phyloP scores from a whole-genome alignment of 805 yeast species.

The Starmerella lactis-condensi region DNA sequence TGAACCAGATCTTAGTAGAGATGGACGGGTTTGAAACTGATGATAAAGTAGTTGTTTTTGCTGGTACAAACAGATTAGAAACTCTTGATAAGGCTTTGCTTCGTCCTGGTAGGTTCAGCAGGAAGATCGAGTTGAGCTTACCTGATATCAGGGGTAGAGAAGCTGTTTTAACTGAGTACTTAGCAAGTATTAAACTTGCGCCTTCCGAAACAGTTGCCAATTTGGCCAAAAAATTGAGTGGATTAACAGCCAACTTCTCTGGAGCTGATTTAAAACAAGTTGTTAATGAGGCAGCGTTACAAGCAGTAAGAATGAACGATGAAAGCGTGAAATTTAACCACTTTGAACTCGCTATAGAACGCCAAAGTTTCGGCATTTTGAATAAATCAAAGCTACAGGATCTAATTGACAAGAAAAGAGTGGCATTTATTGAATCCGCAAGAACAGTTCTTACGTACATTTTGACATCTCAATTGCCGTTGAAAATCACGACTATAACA shows the following conservation, averaged over 20 bases:
- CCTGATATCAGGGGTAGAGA: constrained; percentile 93
- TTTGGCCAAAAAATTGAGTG: constrained; percentile 75
- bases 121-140: constrained; percentile 77
- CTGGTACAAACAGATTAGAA: constrained; percentile 94
- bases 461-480: constrained; percentile 75
- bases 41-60: constrained; percentile 90
- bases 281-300: constrained; percentile 91
- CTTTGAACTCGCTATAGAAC: constrained; percentile 90
- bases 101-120: constrained; percentile 95
- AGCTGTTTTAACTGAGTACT: constrained; percentile 76
- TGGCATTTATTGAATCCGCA: constrained; percentile 97
- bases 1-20: constrained; percentile 88
- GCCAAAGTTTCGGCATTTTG: constrained; percentile 92
- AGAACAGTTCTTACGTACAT: constrained; percentile 97
- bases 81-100: constrained; percentile 78
- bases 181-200: constrained; percentile 45
- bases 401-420: constrained; percentile 71
- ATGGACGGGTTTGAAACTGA: constrained; percentile 91
- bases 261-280: constrained; percentile 98
- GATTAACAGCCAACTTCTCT: constrained; percentile 92
- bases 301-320: constrained; percentile 75
- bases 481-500: constrained; percentile 92
- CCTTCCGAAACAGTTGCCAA: constrained; percentile 25
- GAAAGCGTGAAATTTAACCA: constrained; percentile 53
- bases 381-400: constrained; percentile 69